phyloP scores from a whole-genome alignment of 108 stramenopile species.

The Discostella stelligeroides region DNA sequence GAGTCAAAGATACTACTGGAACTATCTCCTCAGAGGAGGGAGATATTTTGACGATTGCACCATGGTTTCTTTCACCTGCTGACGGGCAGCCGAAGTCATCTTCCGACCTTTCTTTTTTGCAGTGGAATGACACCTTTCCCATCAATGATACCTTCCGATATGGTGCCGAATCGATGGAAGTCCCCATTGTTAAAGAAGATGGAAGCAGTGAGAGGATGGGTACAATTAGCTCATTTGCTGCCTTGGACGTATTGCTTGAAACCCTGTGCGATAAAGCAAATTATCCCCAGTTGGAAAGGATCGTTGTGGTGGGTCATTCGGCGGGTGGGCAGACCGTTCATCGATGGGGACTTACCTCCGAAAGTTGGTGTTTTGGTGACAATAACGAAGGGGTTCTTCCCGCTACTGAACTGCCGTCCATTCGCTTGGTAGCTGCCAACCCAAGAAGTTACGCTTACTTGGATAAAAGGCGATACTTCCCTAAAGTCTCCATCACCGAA shows the following conservation, averaged over 20 bases:
- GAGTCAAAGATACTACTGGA: not conserved
- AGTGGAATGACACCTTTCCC: slow-evolving; percentile 63
- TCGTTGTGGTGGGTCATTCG: slow-evolving; percentile 80
- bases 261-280: slow-evolving; percentile 30
- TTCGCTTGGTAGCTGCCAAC: slow-evolving; percentile 80
- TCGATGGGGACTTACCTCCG: slow-evolving; percentile 81
- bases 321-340: slow-evolving; percentile 85
- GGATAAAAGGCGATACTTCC: slow-evolving; percentile 62
- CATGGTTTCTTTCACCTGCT: slow-evolving; percentile 67
- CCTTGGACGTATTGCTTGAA: slow-evolving; percentile 69
- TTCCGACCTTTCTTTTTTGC: slow-evolving; percentile 35
- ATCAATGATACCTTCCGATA: slow-evolving; percentile 78
- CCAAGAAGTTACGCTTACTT: slow-evolving; percentile 76
- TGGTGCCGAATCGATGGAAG: slow-evolving; percentile 66
- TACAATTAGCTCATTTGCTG: slow-evolving; percentile 73
- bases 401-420: slow-evolving; percentile 1
- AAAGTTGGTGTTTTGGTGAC: slow-evolving; percentile 48
- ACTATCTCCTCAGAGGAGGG: slow-evolving; percentile 11
- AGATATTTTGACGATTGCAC: slow-evolving; percentile 68
- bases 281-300: slow-evolving; percentile 58
- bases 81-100: slow-evolving; percentile 34
- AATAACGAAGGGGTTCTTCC: not conserved
- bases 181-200: not conserved
- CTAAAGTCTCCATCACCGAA: slow-evolving; percentile 9
- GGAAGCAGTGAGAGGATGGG: slow-evolving; percentile 1